These are phyloP conservation scores for Carex littledalei DNA, from an alignment of 176 grass and related monocot species.

Conservation along the genomic window DNA sequence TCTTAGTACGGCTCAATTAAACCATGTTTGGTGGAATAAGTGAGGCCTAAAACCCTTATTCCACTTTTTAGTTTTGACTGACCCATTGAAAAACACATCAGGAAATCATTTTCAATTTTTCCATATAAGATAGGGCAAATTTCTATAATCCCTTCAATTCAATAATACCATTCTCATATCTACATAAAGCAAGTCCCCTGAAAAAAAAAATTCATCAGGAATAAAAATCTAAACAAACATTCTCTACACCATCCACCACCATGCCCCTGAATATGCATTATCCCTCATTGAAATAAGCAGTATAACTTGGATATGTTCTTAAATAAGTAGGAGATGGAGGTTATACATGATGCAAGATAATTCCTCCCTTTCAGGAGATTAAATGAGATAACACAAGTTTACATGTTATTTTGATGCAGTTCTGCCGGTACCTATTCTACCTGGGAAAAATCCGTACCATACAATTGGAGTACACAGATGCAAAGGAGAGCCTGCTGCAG, in stretches of 20 bases:
- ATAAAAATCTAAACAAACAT: background rate
- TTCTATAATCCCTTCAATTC: background rate
- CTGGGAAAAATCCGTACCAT: slow-evolving; percentile 87
- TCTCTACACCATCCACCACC: background rate
- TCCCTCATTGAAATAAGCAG: background rate
- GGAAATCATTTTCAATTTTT: background rate
- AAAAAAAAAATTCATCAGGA: background rate
- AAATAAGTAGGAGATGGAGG: background rate
- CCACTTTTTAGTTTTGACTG: background rate
- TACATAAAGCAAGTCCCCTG: background rate
- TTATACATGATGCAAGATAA: background rate
- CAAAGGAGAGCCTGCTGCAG: slow-evolving; percentile 86
- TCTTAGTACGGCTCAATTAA: too few relatives aligned
- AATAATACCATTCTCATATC: background rate
- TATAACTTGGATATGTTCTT: background rate
- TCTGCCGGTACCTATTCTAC: slow-evolving; percentile 83
- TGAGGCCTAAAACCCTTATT: too few relatives aligned
- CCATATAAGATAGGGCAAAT: background rate
- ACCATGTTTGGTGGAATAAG: too few relatives aligned
- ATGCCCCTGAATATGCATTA: background rate
- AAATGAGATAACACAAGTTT: background rate
- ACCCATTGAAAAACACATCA: background rate
- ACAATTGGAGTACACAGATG: slow-evolving; percentile 86
- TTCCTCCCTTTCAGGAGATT: background rate
- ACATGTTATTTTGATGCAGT: slow-evolving; percentile 34